Conservation (phyloP, 2,329 filamentous ascomycete species). For the Xylaria sp. region DNA sequence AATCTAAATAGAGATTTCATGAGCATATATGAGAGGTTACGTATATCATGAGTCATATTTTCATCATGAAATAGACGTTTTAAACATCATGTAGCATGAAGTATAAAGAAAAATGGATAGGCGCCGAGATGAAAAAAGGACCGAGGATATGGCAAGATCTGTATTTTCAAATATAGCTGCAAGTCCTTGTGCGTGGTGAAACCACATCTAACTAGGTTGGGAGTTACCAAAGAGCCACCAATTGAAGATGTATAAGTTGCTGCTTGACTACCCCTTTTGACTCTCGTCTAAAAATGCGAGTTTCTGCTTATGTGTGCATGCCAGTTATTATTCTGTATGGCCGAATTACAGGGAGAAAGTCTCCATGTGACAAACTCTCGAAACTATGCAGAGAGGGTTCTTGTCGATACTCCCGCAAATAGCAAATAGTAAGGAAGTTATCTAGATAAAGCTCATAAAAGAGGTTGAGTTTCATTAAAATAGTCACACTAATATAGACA, state of each 20-base stretch:
- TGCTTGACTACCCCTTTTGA: neutral
- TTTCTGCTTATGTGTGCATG: neutral
- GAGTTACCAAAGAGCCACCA: neutral
- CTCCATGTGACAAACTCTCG: neutral
- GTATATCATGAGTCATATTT: neutral
- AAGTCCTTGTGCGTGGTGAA: neutral
- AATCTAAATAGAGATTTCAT: neutral
- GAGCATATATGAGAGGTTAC: neutral
- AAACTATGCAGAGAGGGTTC: neutral
- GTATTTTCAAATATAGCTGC: no score
- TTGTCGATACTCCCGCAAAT: no score
- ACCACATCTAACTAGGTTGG: neutral
- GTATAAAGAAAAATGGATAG: neutral
- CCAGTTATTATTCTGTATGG: neutral
- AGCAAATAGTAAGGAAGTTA: neutral
- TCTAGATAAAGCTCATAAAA: neutral
- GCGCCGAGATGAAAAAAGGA: neutral
- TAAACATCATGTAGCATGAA: neutral
- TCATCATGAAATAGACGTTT: neutral
- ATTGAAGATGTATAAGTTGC: neutral
- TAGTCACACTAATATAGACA: neutral
- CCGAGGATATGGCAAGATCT: neutral
- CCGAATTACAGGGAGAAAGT: neutral
- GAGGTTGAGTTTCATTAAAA: neutral
- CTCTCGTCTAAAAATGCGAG: neutral